Conservation (phyloP, 148 eudicot species). For the Salicornia ramosissima region DNA sequence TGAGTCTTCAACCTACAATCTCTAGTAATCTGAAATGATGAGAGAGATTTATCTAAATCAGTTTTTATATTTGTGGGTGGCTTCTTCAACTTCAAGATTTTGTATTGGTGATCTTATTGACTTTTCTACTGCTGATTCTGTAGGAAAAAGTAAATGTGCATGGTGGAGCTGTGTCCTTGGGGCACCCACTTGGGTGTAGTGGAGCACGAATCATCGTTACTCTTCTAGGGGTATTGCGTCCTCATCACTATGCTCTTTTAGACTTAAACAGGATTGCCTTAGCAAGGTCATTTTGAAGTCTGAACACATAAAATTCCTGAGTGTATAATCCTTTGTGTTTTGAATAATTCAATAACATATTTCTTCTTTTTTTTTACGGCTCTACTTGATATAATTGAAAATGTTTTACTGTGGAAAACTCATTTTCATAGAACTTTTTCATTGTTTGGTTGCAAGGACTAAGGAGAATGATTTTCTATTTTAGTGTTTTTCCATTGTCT, state of each 20-base stretch:
- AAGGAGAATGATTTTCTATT: no score
- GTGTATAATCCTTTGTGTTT: background rate
- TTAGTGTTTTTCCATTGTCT: no score
- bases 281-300: background rate
- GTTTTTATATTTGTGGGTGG: background rate
- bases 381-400: no score
- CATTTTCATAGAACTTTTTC: no score
- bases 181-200: conserved; percentile 99
- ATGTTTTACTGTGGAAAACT: no score
- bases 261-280: background rate
- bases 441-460: no score
- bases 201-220: conserved; percentile 97
- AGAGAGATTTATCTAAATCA: no score
- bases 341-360: background rate
- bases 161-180: conserved; percentile 97
- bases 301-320: background rate
- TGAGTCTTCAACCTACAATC: conserved; percentile 36
- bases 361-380: no score
- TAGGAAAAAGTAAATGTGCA: conserved; percentile 91
- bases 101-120: conserved; percentile 1
- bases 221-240: conserved; percentile 72
- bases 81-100: background rate
- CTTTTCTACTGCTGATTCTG: conserved; percentile 16
- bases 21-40: background rate
- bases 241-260: background rate